A percentile compares a stretch with the other conserved stretches of the same genome.
Evolutionary conservation across 257 asterid genomes (phyloP).

Genomic region (Petunia axillaris): DNA sequence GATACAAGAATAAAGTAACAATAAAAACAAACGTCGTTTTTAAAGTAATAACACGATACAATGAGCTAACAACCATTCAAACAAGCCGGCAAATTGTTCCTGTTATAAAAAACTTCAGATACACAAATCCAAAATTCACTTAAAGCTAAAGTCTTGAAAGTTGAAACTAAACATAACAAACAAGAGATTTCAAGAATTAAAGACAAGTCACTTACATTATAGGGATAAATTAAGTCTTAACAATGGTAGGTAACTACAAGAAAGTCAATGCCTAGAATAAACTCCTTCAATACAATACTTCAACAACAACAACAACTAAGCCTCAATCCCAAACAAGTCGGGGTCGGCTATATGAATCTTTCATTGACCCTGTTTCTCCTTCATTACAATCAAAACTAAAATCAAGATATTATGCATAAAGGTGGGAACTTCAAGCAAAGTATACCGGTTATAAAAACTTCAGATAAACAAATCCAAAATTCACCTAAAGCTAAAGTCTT

Average conservation of each 20-base stretch:
- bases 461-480: neutral
- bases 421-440: neutral
- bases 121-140: neutral
- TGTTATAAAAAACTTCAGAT: neutral
- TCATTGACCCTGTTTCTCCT: too few species aligned
- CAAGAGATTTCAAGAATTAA: neutral
- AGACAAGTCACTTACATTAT: neutral
- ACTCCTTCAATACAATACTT: neutral
- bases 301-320: too few species aligned
- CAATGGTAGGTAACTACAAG: neutral
- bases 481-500: neutral
- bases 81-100: too few species aligned
- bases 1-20: neutral
- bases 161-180: neutral
- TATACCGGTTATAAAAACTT: neutral
- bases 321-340: too few species aligned
- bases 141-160: neutral
- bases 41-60: too few species aligned
- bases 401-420: neutral
- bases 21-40: too few species aligned
- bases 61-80: too few species aligned
- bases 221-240: neutral
- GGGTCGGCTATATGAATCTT: too few species aligned
- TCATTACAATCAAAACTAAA: neutral
- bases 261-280: slow-evolving; percentile 16